These are phyloP conservation scores for Ascocoryne sarcoides DNA, from an alignment of 2,329 filamentous ascomycete genomes.

Conservation along the genomic window DNA sequence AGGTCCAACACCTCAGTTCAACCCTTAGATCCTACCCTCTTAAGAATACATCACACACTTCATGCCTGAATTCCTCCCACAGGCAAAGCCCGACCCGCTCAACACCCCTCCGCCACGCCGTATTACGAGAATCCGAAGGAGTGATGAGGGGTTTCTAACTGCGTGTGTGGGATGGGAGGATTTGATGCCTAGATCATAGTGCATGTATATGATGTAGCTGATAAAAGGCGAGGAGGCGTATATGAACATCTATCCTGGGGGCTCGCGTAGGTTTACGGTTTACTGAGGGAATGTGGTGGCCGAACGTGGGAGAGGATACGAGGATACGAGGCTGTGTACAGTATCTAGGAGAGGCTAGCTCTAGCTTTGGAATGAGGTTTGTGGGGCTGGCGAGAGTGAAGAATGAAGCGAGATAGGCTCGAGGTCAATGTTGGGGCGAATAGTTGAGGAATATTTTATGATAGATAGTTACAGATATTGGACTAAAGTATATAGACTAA, in stretches of 20 bases:
- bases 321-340: too few relatives aligned
- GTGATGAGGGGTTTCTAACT: slow-evolving; percentile 35
- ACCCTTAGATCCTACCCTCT: slow-evolving; percentile 33
- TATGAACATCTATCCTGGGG: slow-evolving; percentile 45
- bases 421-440: too few relatives aligned
- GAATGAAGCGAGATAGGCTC: too few relatives aligned
- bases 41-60: slow-evolving; percentile 37
- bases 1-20: slow-evolving; percentile 26
- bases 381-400: too few relatives aligned
- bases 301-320: too few relatives aligned
- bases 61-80: slow-evolving; percentile 36
- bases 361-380: too few relatives aligned
- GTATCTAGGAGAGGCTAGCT: too few relatives aligned
- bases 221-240: slow-evolving; percentile 41
- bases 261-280: slow-evolving; percentile 46
- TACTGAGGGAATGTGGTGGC: too few relatives aligned
- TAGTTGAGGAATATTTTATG: too few relatives aligned
- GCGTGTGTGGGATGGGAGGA: slow-evolving; percentile 46
- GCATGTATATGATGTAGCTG: slow-evolving; percentile 47
- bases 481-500: too few relatives aligned
- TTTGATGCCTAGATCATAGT: slow-evolving; percentile 42
- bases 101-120: slow-evolving; percentile 38
- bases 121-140: slow-evolving; percentile 38
- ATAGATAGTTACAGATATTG: too few relatives aligned
- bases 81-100: slow-evolving; percentile 33